These are phyloP conservation scores for Aegilops bicornis DNA, from an alignment of 176 grass and related monocot species.

Conservation along the genomic window DNA sequence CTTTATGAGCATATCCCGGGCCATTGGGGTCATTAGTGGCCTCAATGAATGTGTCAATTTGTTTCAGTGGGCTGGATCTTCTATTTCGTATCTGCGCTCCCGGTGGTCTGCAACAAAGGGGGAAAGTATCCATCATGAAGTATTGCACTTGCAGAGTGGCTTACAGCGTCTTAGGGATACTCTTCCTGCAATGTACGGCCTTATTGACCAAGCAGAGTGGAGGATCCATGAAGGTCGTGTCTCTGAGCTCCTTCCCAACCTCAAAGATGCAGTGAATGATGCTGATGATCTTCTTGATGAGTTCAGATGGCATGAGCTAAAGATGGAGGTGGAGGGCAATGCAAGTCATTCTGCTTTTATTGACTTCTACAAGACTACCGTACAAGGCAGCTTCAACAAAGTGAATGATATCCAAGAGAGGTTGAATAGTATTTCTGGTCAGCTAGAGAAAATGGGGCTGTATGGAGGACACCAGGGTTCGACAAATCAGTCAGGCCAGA, in stretches of 20 bases:
- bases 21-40: not conserved
- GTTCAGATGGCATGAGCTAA: not conserved
- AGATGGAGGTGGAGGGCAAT: not conserved
- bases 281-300: conserved; percentile 2
- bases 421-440: not conserved
- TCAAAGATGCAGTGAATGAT: conserved; percentile 26
- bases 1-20: no score
- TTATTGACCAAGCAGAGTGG: no score
- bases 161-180: not conserved
- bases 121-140: not conserved
- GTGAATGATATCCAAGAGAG: not conserved
- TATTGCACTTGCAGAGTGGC: not conserved
- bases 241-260: not conserved
- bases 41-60: conserved; percentile 13
- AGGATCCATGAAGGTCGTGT: no score
- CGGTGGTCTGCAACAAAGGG: not conserved
- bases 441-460: not conserved
- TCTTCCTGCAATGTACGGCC: not conserved
- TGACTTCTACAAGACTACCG: not conserved
- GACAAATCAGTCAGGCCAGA: not conserved
- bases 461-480: not conserved
- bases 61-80: not conserved
- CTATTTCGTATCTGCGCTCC: not conserved
- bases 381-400: not conserved
- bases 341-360: not conserved